Evolutionary conservation across 2,329 filamentous ascomycete genomes (phyloP).

Genomic region (Ophiostoma novo-ulmi): DNA sequence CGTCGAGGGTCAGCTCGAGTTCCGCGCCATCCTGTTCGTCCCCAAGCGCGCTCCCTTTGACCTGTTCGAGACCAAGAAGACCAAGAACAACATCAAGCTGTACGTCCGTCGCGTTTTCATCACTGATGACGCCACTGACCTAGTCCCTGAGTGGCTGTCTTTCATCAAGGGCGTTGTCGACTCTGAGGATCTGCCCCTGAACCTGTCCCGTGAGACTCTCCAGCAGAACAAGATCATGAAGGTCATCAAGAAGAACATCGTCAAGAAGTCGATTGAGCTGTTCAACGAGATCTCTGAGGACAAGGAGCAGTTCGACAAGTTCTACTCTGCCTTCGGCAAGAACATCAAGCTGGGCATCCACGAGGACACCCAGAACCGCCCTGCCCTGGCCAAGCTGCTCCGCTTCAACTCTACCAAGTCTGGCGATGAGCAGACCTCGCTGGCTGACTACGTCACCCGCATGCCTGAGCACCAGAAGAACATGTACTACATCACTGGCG

Average conservation of each 20-base stretch:
- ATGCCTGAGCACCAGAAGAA: constrained; percentile 99
- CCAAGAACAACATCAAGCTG: constrained; percentile 99
- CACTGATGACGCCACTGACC: constrained; percentile 97
- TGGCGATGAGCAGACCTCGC: constrained; percentile 89
- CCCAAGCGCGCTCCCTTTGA: constrained; percentile 99
- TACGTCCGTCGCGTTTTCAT: constrained; percentile 99
- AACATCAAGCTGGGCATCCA: constrained; percentile 99
- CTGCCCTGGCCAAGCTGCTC: constrained; percentile 89
- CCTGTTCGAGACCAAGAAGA: constrained; percentile 99
- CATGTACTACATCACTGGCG: constrained; percentile 99
- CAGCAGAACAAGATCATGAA: constrained; percentile 99
- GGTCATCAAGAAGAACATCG: constrained; percentile 99
- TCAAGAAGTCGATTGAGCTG: constrained; percentile 99
- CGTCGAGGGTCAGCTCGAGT: constrained; percentile 99
- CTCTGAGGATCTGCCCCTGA: constrained; percentile 98
- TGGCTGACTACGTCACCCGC: constrained; percentile 95
- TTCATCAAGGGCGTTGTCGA: constrained; percentile 99
- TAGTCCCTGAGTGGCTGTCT: constrained; percentile 98
- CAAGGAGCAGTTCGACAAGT: constrained; percentile 99
- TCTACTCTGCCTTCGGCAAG: constrained; percentile 99
- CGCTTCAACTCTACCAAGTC: constrained; percentile 99
- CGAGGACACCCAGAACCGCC: constrained; percentile 98
- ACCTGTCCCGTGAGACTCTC: constrained; percentile 98
- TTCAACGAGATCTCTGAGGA: constrained; percentile 99
- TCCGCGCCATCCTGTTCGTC: constrained; percentile 98